A percentile compares a stretch with the other conserved stretches of the same genome.
These are phyloP conservation scores for Pyrrhoderma lamaoense DNA, from an alignment of 1,284 basidiomycete species.

Conservation along the genomic window DNA sequence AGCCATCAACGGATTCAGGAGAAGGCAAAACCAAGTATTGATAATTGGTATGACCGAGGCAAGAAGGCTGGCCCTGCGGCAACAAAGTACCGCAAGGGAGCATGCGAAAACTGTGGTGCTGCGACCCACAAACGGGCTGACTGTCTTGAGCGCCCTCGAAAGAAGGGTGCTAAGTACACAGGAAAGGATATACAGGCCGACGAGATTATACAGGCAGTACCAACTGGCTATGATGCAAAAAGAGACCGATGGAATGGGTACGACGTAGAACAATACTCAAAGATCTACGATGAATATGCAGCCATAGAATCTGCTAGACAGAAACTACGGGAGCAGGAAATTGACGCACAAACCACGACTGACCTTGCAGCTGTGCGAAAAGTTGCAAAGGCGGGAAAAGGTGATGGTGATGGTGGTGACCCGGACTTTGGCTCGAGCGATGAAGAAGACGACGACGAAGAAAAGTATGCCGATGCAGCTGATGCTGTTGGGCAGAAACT, in stretches of 20 bases:
- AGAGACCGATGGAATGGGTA: conserved; percentile 99
- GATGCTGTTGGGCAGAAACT: conserved; percentile 97
- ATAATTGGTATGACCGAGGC: conserved; percentile 93
- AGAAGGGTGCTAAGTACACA: conserved; percentile 93
- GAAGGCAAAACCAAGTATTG: conserved; percentile 62
- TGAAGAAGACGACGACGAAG: conserved; percentile 89
- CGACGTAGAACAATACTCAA: conserved; percentile 80
- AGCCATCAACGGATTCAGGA: conserved; percentile 87
- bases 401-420: conserved; percentile 54
- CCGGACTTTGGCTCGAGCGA: conserved; percentile 96
- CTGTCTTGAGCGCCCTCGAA: conserved; percentile 93
- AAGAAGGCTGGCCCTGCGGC: conserved; percentile 80
- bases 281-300: conserved; percentile 89
- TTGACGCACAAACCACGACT: conserved; percentile 94
- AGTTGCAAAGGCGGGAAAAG: conserved; percentile 75
- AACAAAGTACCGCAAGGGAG: conserved; percentile 95
- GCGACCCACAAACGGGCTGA: conserved; percentile 90
- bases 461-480: conserved; percentile 96
- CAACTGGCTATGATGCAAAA: conserved; percentile 89
- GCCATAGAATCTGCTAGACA: conserved; percentile 88
- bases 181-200: conserved; percentile 88
- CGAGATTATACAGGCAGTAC: conserved; percentile 79
- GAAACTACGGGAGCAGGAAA: conserved; percentile 89
- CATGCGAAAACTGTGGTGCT: conserved; percentile 98
- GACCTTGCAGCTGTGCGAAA: conserved; percentile 77